Conservation (phyloP, 2,329 filamentous ascomycete species). For the Gnomoniopsis sp. region DNA sequence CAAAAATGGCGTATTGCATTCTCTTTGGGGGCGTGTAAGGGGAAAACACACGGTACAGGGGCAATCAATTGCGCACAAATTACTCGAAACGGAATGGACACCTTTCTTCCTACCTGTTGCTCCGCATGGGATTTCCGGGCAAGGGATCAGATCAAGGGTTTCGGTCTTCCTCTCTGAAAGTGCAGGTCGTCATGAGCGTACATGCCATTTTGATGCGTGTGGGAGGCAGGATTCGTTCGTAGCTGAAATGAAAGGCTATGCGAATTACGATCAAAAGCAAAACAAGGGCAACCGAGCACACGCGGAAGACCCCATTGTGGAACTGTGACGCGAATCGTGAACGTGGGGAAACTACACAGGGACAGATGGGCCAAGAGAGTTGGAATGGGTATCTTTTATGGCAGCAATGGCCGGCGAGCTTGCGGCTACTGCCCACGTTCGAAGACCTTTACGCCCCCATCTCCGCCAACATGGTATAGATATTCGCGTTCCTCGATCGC, state of each 20-base stretch:
- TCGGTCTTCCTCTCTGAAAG: conserved; percentile 14
- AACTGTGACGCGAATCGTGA: neutral
- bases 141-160: conserved; percentile 14
- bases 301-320: neutral
- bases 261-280: conserved; percentile 10
- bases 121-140: conserved; percentile 15
- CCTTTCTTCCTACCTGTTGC: conserved; percentile 14
- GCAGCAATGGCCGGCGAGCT: conserved; percentile 9
- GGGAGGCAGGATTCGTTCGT: conserved; percentile 15
- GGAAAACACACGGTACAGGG: conserved; percentile 12
- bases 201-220: conserved; percentile 16
- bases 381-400: conserved; percentile 18
- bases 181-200: conserved; percentile 18
- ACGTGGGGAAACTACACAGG: neutral
- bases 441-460: conserved; percentile 80
- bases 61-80: conserved; percentile 26
- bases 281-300: neutral
- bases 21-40: conserved; percentile 8
- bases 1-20: conserved; percentile 17
- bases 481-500: conserved; percentile 63
- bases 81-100: conserved; percentile 17
- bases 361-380: neutral
- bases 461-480: conserved; percentile 75
- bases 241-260: conserved; percentile 18
- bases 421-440: conserved; percentile 63